Evolutionary conservation across 2,329 filamentous ascomycete species (phyloP).

Genomic region (Sarocladium oryzae): DNA sequence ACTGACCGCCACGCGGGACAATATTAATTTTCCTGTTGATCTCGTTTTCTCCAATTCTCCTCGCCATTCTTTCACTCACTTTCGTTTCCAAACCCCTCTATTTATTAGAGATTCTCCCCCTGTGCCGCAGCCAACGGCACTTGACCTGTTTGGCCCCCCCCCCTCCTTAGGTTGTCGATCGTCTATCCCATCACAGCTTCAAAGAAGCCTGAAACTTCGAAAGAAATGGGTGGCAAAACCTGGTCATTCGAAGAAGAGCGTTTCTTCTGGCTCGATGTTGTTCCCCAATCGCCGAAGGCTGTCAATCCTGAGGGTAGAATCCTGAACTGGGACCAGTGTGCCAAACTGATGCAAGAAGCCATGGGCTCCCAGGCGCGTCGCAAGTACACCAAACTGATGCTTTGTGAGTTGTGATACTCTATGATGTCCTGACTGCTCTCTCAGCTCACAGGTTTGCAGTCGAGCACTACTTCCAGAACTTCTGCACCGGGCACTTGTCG

Average conservation of each 20-base stretch:
- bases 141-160: not conserved
- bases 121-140: not conserved
- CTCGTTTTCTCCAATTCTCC: not conserved
- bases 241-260: slow-evolving; percentile 44
- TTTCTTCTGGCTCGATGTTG: slow-evolving; percentile 39
- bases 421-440: too few relatives aligned
- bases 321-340: slow-evolving; percentile 32
- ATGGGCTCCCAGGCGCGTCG: slow-evolving; percentile 31
- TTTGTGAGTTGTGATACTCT: slow-evolving; percentile 36
- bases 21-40: not conserved
- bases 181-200: not conserved
- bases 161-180: not conserved
- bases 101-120: not conserved
- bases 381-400: slow-evolving; percentile 31
- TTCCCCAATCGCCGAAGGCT: slow-evolving; percentile 30
- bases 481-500: slow-evolving; percentile 29
- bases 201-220: not conserved
- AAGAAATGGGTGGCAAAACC: slow-evolving; percentile 44
- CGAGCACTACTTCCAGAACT: slow-evolving; percentile 40
- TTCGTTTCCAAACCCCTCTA: not conserved
- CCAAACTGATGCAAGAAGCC: slow-evolving; percentile 28
- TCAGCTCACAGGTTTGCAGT: slow-evolving; percentile 24
- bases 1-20: not conserved
- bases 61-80: not conserved
- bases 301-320: slow-evolving; percentile 15